A percentile compares a stretch with the other conserved stretches of the same genome.
Evolutionary conservation across 148 eudicot species (phyloP).

Genomic region (Vaccinium corymbosum): DNA sequence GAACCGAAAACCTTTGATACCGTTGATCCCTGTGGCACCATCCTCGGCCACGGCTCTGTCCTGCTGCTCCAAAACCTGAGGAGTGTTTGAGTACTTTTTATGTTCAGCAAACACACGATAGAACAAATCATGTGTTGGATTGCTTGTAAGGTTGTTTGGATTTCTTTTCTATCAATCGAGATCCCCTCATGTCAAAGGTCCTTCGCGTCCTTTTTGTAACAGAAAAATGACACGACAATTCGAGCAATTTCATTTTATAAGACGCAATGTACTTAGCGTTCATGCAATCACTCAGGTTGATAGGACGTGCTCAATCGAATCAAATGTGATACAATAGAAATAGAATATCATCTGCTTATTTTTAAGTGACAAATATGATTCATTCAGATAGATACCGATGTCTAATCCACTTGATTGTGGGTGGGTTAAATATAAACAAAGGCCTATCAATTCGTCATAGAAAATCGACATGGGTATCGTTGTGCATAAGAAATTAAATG

Average conservation of each 20-base stretch:
- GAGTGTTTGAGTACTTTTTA: background rate
- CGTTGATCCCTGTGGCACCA: slow-evolving; percentile 72
- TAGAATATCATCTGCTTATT: background rate
- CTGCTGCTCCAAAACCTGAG: slow-evolving; percentile 55
- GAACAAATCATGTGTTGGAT: background rate
- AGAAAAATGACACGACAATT: background rate
- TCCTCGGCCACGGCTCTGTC: slow-evolving; percentile 73
- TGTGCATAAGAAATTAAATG: background rate
- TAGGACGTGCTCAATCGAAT: background rate
- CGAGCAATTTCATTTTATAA: background rate
- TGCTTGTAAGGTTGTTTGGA: background rate
- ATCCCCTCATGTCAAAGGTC: background rate
- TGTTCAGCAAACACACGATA: background rate
- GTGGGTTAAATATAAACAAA: background rate
- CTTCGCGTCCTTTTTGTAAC: background rate
- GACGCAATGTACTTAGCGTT: background rate
- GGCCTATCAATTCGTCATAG: background rate
- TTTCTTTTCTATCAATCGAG: background rate
- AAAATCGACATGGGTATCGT: background rate
- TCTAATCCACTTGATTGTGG: background rate
- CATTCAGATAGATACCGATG: background rate
- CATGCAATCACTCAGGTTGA: background rate
- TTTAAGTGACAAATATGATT: background rate
- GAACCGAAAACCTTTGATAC: slow-evolving; percentile 83
- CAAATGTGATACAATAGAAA: background rate